A percentile compares a stretch with the other conserved stretches of the same genome.
Evolutionary conservation across 345 rosid genomes (phyloP).

Genomic region (Abelmoschus esculentus): DNA sequence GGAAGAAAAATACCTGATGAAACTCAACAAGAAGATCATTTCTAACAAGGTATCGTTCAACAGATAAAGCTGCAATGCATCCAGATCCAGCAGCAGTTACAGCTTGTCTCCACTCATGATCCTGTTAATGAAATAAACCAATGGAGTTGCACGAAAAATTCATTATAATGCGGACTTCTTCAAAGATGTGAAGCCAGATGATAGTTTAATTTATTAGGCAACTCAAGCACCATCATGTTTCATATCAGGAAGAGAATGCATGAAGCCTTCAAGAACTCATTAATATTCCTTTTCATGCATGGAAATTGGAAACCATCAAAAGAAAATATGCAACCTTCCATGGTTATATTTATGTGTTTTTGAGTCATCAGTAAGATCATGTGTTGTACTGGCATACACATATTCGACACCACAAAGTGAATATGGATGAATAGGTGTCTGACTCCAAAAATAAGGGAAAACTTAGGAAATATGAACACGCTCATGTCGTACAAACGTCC

Average conservation of each 20-base stretch:
- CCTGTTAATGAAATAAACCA: conserved; percentile 31
- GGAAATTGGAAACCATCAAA: background rate
- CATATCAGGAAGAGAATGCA: background rate
- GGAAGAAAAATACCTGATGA: conserved; percentile 60
- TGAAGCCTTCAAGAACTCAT: background rate
- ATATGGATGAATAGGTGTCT: background rate
- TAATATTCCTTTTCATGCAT: background rate
- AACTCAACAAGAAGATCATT: conserved; percentile 83
- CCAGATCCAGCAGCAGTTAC: conserved; percentile 96
- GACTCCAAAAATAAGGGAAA: background rate
- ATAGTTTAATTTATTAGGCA: background rate
- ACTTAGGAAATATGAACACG: background rate
- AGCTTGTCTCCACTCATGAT: conserved; percentile 98
- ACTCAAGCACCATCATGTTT: background rate
- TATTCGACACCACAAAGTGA: background rate
- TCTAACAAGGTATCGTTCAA: conserved; percentile 84
- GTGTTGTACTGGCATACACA: background rate
- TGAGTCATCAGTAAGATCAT: background rate
- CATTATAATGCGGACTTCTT: background rate
- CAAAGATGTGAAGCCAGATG: background rate
- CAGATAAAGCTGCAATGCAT: conserved; percentile 93
- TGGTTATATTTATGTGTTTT: background rate
- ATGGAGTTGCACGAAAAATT: background rate
- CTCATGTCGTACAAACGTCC: background rate
- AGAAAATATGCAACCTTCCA: background rate